phyloP scores from a whole-genome alignment of 495 filamentous ascomycete species.

The Parmelia sp. region DNA sequence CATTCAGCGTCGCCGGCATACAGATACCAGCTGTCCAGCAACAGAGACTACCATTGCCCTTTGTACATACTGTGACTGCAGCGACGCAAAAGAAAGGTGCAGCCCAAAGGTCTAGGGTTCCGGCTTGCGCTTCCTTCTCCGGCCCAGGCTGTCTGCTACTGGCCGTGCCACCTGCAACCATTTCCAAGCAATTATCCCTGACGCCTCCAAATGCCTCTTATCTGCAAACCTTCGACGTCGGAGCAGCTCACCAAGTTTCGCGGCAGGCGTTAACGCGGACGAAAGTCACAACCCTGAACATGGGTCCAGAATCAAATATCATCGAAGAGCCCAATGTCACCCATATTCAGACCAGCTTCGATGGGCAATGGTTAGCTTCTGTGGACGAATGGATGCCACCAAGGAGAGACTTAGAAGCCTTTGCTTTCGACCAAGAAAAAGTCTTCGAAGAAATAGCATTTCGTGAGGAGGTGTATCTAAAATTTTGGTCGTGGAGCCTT shows the following conservation, averaged over 20 bases:
- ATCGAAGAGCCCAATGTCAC: conserved; percentile 70
- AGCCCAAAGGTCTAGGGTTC: conserved; percentile 19
- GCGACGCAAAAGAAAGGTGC: neutral
- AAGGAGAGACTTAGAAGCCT: conserved; percentile 51
- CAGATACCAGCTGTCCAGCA: conserved; percentile 46
- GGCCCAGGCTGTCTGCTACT: conserved; percentile 54
- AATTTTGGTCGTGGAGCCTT: conserved; percentile 78
- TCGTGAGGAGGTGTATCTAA: conserved; percentile 67
- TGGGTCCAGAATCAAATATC: conserved; percentile 58
- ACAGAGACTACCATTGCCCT: conserved; percentile 16
- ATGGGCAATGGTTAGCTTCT: conserved; percentile 88
- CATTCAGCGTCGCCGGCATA: conserved; percentile 72
- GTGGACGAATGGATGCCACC: conserved; percentile 84
- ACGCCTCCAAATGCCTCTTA: conserved; percentile 43
- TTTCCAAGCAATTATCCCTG: conserved; percentile 34
- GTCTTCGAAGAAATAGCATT: conserved; percentile 38
- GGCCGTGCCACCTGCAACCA: conserved; percentile 46
- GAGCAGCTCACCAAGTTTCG: conserved; percentile 61
- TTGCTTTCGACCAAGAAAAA: conserved; percentile 37
- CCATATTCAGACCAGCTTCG: conserved; percentile 61
- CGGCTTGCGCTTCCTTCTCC: conserved; percentile 51
- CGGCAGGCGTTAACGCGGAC: conserved; percentile 85
- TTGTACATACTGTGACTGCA: conserved; percentile 18
- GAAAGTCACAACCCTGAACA: conserved; percentile 72
- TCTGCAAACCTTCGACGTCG: conserved; percentile 79